Percentiles rank a stretch among this genome's conserved stretches.
Evolutionary conservation across 2,329 filamentous ascomycete species (phyloP).

Genomic region (Fusarium xyrophilum): DNA sequence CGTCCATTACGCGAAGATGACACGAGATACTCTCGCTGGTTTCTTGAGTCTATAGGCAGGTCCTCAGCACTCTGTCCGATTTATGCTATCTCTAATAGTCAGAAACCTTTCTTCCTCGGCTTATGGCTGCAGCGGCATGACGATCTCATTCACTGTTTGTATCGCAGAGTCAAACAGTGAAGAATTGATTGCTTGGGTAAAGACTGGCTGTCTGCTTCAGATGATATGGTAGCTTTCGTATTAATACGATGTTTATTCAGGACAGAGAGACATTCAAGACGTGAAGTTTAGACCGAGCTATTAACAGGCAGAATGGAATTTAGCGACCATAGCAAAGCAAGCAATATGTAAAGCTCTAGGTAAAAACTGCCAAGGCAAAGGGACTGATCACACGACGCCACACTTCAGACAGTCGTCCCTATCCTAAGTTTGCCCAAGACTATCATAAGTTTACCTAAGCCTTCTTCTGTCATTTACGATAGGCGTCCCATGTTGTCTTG

Average conservation of each 20-base stretch:
- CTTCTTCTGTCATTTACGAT: neutral
- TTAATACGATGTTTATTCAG: neutral
- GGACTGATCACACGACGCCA: neutral
- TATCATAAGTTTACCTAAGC: neutral
- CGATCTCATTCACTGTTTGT: neutral
- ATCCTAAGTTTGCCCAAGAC: neutral
- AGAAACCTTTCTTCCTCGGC: neutral
- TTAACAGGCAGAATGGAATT: neutral
- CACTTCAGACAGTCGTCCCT: neutral
- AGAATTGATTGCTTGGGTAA: neutral
- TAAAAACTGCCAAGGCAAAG: neutral
- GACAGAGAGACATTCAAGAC: fast-evolving
- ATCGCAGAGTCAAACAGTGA: neutral
- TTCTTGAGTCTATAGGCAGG: neutral
- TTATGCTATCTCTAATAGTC: neutral
- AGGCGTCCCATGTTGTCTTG: neutral
- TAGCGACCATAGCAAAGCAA: neutral
- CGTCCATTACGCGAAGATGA: neutral
- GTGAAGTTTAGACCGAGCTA: neutral
- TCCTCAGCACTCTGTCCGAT: neutral
- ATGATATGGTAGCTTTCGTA: neutral
- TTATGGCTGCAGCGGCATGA: neutral
- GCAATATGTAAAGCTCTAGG: neutral
- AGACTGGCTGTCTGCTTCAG: neutral
- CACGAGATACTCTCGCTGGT: neutral